Percentiles rank a stretch among this genome's conserved stretches.
These are phyloP conservation scores for Aphelidium insulamus DNA, from an alignment of 371 early-diverging fungal genomes.

Conservation along the genomic window DNA sequence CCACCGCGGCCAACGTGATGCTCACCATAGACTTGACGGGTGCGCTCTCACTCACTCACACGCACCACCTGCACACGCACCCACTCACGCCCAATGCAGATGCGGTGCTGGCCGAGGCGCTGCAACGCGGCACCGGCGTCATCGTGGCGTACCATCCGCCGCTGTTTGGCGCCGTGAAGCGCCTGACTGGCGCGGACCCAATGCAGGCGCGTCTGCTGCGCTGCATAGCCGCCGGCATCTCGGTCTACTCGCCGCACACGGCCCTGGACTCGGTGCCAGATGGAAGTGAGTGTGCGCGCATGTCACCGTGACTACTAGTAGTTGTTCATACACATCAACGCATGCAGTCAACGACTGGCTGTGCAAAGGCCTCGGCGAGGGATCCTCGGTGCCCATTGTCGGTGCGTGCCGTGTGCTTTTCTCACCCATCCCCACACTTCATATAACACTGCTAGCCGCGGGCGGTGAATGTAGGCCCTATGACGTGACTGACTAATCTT, in stretches of 20 bases:
- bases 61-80: slow-evolving; percentile 6
- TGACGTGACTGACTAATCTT: background rate
- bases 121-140: slow-evolving; percentile 24
- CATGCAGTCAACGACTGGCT: slow-evolving; percentile 58
- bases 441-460: background rate
- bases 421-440: slow-evolving; percentile 1
- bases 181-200: slow-evolving; percentile 39
- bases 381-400: slow-evolving; percentile 19
- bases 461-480: no score
- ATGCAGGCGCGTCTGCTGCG: slow-evolving; percentile 61
- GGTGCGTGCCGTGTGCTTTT: slow-evolving; percentile 10
- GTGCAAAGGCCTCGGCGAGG: slow-evolving; percentile 34
- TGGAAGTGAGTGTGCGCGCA: slow-evolving; percentile 27
- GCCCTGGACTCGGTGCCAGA: slow-evolving; percentile 62
- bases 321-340: background rate
- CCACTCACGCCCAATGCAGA: background rate
- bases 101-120: background rate
- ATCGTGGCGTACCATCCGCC: slow-evolving; percentile 93
- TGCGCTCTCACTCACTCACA: slow-evolving; percentile 49
- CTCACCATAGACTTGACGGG: slow-evolving; percentile 87
- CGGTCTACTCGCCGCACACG: slow-evolving; percentile 93
- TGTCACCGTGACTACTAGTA: background rate
- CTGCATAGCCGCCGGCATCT: slow-evolving; percentile 63
- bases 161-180: slow-evolving; percentile 71
- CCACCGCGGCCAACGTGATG: slow-evolving; percentile 53